Evolutionary conservation across 768 basidiomycete genomes (phyloP).

Genomic region (Phaffia australis): DNA sequence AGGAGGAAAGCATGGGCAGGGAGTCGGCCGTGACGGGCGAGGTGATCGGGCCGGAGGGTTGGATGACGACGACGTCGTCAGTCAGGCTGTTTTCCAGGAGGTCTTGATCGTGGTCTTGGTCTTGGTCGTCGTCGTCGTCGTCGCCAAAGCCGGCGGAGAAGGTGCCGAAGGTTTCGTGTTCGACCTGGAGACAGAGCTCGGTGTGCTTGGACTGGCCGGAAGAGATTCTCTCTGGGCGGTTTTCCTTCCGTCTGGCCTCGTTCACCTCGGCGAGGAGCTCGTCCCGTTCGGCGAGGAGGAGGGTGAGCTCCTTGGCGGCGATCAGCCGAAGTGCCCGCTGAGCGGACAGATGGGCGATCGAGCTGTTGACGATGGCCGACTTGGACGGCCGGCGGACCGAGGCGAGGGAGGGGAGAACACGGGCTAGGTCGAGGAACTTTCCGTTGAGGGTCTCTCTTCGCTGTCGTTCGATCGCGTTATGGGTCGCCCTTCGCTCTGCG

Average conservation of each 20-base stretch:
- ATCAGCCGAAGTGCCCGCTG: slow-evolving; percentile 70
- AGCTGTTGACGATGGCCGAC: slow-evolving; percentile 90
- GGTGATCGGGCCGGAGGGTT: slow-evolving; percentile 5
- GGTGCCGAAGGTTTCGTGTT: slow-evolving; percentile 26
- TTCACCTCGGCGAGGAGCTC: slow-evolving; percentile 82
- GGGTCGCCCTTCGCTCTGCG: slow-evolving; percentile 87
- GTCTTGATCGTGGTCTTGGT: slow-evolving; percentile 28
- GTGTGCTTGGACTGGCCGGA: slow-evolving; percentile 63
- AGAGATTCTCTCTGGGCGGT: slow-evolving; percentile 63
- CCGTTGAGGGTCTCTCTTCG: slow-evolving; percentile 86
- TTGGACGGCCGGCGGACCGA: slow-evolving; percentile 90
- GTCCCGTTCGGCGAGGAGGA: slow-evolving; percentile 69
- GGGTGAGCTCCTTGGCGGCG: slow-evolving; percentile 69
- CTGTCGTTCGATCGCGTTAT: slow-evolving; percentile 93
- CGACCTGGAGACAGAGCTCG: slow-evolving; percentile 34
- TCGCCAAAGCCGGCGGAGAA: slow-evolving; percentile 24
- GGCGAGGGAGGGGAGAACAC: slow-evolving; percentile 78
- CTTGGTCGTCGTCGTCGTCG: slow-evolving; percentile 27
- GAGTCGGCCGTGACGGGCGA: neutral
- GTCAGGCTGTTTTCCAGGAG: slow-evolving; percentile 12
- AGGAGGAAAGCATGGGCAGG: neutral
- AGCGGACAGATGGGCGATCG: slow-evolving; percentile 58
- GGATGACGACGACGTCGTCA: neutral
- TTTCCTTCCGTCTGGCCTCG: slow-evolving; percentile 73
- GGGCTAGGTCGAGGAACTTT: slow-evolving; percentile 84